Evolutionary conservation across 257 asterid genomes (phyloP).

Genomic region (Prunella vulgaris): DNA sequence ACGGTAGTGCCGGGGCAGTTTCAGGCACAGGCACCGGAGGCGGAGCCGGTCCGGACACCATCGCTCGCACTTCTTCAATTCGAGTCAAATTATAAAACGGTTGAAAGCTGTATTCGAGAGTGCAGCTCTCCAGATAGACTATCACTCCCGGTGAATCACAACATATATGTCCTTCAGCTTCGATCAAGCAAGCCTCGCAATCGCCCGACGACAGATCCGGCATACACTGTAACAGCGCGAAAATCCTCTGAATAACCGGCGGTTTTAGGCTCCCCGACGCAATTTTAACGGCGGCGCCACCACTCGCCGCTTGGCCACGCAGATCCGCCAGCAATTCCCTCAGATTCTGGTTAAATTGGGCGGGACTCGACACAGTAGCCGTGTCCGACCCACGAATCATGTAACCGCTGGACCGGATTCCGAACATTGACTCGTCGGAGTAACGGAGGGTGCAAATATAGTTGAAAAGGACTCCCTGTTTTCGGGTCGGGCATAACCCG

Average conservation of each 20-base stretch:
- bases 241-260: conserved; percentile 4
- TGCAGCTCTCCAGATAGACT: conserved; percentile 5
- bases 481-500: background rate
- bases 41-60: too few relatives aligned
- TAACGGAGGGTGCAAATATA: too few relatives aligned
- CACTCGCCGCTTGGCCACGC: background rate
- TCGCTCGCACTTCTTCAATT: background rate
- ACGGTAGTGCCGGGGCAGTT: too few relatives aligned
- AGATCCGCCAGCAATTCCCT: background rate
- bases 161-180: background rate
- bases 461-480: background rate
- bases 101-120: background rate
- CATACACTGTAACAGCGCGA: conserved; percentile 13
- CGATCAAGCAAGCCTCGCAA: background rate
- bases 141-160: background rate
- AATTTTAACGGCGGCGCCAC: background rate
- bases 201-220: conserved; percentile 8
- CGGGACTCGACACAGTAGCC: background rate
- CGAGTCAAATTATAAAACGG: conserved; percentile 7
- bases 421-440: conserved; percentile 7
- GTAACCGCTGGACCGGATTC: background rate
- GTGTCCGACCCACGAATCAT: fast-evolving
- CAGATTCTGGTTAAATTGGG: background rate
- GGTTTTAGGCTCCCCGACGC: too few relatives aligned
- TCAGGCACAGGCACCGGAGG: too few relatives aligned